Evolutionary conservation across 139 green algal genomes (phyloP), one percentile per base, ranked within the genome.

Genomic region (Tetraselmis striata): DNA sequence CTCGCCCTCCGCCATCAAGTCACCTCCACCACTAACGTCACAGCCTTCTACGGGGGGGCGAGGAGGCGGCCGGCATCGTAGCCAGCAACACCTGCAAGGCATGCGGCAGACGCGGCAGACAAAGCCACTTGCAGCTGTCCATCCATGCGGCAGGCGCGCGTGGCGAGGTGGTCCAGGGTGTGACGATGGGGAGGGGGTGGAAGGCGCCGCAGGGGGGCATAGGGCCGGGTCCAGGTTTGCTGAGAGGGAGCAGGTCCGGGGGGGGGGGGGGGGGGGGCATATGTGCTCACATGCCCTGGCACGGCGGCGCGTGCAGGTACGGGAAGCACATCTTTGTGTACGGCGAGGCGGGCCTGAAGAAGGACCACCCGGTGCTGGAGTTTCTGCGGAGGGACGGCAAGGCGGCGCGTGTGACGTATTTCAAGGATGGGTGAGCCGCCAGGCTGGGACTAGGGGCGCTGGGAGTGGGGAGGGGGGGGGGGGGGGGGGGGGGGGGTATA

Each of bases 251-350:
- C 11, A 67, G 45, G 18, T 25, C 11, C 5, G 45, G 45, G 45
- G 45, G 18, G 18, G 45, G 45, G 45, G 45, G 45, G 45, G 45
- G 45, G 45, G 45, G 45, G 45, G 45, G 45, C 11, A 5, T 67
- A 67, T 67, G 45, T 67, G 45, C 45, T 67, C n/a, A n/a, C n/a
- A n/a, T n/a, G n/a, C n/a, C n/a, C 29, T 32, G n/a, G 2, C 59
- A 1, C 1, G 67, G 28, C 25, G 11, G 18, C 1, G 67, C 80
- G 30, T 84, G 28, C 84, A 93, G 90, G 89, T 96, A 90, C 90
- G 91, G 89, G 74, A 91, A 89, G 78, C 75, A 89, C 30, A 83
- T 95, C 11, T 31, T 94, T 1, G 82, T 95, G 23, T 95, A 95
- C 79, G 91, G 92, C 2, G 87, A 92, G 0, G 75, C 83, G 0